Evolutionary conservation across 805 yeast genomes (phyloP).

Genomic region (Metschnikowia santaceciliae): DNA sequence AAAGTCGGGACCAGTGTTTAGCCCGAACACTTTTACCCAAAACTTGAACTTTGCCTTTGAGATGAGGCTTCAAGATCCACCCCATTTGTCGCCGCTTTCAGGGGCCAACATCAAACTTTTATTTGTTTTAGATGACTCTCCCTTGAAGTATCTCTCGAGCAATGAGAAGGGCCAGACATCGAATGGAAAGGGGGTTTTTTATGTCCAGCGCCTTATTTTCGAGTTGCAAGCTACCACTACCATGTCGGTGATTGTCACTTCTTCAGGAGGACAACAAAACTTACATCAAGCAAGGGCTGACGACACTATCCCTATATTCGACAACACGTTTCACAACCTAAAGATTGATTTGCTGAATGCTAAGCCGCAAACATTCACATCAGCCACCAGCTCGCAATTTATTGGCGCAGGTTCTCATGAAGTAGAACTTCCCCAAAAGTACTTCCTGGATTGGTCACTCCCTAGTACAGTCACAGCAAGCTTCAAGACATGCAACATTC

Average conservation of each 20-base stretch:
- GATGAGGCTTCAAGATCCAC: constrained; percentile 45
- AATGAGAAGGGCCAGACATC: constrained; percentile 36
- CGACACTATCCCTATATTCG: constrained; percentile 25
- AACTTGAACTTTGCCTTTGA: constrained; percentile 45
- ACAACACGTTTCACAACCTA: constrained; percentile 31
- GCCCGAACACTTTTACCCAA: constrained; percentile 1
- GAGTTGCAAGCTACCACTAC: constrained; percentile 27
- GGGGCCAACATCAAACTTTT: constrained; percentile 33
- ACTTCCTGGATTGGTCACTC: constrained; percentile 38
- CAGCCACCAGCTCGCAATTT: constrained; percentile 18
- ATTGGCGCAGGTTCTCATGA: constrained; percentile 27
- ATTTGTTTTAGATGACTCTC: constrained; percentile 27
- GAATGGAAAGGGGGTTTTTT: constrained; percentile 46
- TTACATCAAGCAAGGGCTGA: constrained; percentile 27
- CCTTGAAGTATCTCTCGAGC: constrained; percentile 27
- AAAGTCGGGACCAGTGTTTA: not conserved
- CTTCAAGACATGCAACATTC: constrained; percentile 54
- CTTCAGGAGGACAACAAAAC: constrained; percentile 16
- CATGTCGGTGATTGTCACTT: constrained; percentile 20
- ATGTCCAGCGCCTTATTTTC: constrained; percentile 38
- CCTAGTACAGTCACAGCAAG: constrained; percentile 51
- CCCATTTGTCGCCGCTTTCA: constrained; percentile 43
- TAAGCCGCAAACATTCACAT: constrained; percentile 23
- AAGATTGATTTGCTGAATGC: constrained; percentile 38
- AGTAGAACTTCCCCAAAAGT: constrained; percentile 40